Evolutionary conservation across 805 yeast species (phyloP).

Genomic region (Sungouiella blattae): DNA sequence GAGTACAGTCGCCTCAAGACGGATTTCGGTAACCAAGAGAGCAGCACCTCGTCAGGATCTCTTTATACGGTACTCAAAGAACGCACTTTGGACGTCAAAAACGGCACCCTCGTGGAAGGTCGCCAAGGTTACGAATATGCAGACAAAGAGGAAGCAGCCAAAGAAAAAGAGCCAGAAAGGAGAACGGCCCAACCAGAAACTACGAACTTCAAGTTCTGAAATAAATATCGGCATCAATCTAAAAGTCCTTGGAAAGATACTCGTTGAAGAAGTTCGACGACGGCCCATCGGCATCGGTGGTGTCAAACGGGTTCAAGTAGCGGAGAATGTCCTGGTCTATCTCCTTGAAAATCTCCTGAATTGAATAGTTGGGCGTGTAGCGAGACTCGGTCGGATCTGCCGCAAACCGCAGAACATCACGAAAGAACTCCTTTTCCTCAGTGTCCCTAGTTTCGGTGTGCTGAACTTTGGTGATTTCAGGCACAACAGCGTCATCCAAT

Average conservation of each 20-base stretch:
- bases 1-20: slow-evolving; percentile 10
- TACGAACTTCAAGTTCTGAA: slow-evolving; percentile 10
- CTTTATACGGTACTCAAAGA: slow-evolving; percentile 15
- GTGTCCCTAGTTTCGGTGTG: not conserved
- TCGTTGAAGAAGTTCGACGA: slow-evolving; percentile 2
- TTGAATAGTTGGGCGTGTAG: slow-evolving; percentile 7
- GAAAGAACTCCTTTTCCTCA: not conserved
- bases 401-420: not conserved
- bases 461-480: not conserved
- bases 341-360: slow-evolving; percentile 29
- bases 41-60: not conserved
- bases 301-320: slow-evolving; percentile 27
- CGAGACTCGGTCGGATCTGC: slow-evolving; percentile 1
- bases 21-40: not conserved
- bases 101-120: slow-evolving; percentile 2
- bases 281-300: slow-evolving; percentile 7
- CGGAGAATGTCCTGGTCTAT: slow-evolving; percentile 27
- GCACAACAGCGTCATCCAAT: not conserved
- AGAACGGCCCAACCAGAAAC: not conserved
- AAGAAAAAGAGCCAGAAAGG: not conserved
- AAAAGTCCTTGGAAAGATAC: not conserved
- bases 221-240: no score
- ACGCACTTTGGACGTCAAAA: not conserved
- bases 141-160: not conserved
- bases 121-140: slow-evolving; percentile 5